These are phyloP conservation scores for Sporothrix variecibatus DNA, from an alignment of 2,329 filamentous ascomycete species.

Conservation along the genomic window DNA sequence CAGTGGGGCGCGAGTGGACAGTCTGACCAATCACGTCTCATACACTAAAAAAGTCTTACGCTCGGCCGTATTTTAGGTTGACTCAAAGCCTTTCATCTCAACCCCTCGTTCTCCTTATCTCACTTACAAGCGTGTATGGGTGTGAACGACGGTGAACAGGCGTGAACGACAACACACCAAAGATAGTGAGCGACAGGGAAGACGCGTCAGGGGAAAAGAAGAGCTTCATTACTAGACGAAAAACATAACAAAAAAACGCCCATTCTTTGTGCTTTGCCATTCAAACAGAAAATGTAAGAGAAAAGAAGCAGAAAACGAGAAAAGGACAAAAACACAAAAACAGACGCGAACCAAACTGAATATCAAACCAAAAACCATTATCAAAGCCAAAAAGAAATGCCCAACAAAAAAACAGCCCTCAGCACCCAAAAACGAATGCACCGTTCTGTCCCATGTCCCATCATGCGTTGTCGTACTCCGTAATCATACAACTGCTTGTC, in stretches of 20 bases:
- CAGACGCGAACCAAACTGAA: not conserved
- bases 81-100: not conserved
- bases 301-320: not conserved
- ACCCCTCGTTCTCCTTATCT: not conserved
- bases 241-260: constrained; percentile 11
- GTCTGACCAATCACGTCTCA: not conserved
- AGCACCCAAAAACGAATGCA: not conserved
- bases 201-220: not conserved
- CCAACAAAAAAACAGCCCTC: not conserved
- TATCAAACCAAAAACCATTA: constrained; percentile 1
- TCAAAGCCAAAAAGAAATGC: not conserved
- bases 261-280: constrained; percentile 12
- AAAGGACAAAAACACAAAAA: too few relatives aligned
- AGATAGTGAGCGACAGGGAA: not conserved
- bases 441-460: constrained; percentile 5
- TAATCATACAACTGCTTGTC: not conserved
- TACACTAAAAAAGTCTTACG: constrained; percentile 9
- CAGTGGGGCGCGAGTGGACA: not conserved
- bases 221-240: constrained; percentile 20
- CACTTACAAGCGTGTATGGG: not conserved
- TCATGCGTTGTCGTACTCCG: not conserved
- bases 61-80: not conserved
- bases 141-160: not conserved
- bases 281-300: not conserved
- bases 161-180: not conserved